Percentiles rank a stretch among this genome's conserved stretches.
phyloP scores from a whole-genome alignment of 768 basidiomycete species.

The Cyclocybe cylindracea region DNA sequence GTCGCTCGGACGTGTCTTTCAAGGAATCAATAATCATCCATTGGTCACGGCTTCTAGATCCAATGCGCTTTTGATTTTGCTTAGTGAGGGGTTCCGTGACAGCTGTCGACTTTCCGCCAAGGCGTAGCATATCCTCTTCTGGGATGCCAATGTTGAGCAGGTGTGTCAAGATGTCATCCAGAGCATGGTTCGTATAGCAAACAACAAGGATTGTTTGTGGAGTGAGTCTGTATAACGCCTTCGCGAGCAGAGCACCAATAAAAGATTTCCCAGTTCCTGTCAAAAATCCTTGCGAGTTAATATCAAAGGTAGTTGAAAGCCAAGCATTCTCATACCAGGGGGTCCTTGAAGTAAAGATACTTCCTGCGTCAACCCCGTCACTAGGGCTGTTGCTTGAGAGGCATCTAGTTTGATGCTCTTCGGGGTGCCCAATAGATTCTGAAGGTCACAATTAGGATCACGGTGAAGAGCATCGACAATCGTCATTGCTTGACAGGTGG shows the following conservation, averaged over 20 bases:
- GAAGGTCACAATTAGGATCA: constrained; percentile 42
- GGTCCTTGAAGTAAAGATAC: constrained; percentile 72
- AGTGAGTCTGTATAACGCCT: constrained; percentile 52
- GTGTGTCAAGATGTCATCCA: constrained; percentile 69
- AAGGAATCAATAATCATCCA: constrained; percentile 43
- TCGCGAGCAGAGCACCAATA: constrained; percentile 67
- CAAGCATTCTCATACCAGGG: constrained; percentile 46
- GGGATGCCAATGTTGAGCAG: constrained; percentile 63
- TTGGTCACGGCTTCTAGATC: constrained; percentile 20
- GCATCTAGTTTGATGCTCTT: constrained; percentile 49
- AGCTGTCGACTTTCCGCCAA: constrained; percentile 56
- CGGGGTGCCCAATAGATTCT: constrained; percentile 33
- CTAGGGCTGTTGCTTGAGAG: constrained; percentile 48
- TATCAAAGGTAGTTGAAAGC: constrained; percentile 33
- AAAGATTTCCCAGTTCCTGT: constrained; percentile 77
- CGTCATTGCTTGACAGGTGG: constrained; percentile 3
- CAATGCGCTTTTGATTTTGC: constrained; percentile 32
- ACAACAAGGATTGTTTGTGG: constrained; percentile 60
- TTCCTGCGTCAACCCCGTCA: constrained; percentile 54
- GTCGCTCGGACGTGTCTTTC: constrained; percentile 23
- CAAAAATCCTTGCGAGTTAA: not conserved
- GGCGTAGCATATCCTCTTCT: constrained; percentile 46
- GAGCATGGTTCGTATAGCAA: constrained; percentile 75
- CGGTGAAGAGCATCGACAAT: constrained; percentile 25
- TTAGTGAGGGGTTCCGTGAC: constrained; percentile 48